Conservation (phyloP, 2,329 filamentous ascomycete genomes). For the Beauveria bassiana region DNA sequence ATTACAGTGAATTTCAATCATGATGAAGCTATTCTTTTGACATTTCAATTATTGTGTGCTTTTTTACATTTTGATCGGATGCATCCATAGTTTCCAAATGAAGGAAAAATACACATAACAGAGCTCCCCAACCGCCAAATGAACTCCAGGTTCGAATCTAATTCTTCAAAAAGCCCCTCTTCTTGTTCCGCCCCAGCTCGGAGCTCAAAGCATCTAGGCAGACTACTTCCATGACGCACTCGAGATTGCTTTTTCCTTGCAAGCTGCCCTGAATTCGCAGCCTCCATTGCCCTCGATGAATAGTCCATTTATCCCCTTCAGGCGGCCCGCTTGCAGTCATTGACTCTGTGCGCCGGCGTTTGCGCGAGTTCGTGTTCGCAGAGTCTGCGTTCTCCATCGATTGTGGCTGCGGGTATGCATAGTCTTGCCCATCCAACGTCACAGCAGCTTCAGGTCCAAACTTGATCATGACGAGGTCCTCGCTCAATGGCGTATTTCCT, state of each 20-base stretch:
- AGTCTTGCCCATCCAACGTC: constrained; percentile 48
- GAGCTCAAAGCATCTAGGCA: constrained; percentile 65
- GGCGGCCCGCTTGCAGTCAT: constrained; percentile 10
- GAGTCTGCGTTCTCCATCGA: constrained; percentile 20
- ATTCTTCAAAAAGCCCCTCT: constrained; percentile 52
- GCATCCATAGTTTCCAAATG: neutral
- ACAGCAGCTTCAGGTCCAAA: constrained; percentile 55
- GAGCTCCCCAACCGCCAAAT: neutral
- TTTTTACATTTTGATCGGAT: neutral
- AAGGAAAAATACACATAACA: neutral
- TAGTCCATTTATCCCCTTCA: constrained; percentile 43
- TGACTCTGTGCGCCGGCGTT: constrained; percentile 36
- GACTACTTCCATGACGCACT: constrained; percentile 67
- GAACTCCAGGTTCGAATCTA: constrained; percentile 1
- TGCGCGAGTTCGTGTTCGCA: constrained; percentile 26
- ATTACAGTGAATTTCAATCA: neutral
- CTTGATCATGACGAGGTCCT: constrained; percentile 59
- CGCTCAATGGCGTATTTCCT: constrained; percentile 60
- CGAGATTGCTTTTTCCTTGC: constrained; percentile 47
- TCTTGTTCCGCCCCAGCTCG: constrained; percentile 58
- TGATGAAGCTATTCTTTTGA: no score
- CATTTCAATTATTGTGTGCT: neutral
- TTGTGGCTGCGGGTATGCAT: constrained; percentile 24
- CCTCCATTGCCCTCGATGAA: constrained; percentile 65
- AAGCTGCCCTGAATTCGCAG: constrained; percentile 51